Conservation (phyloP, 352 stramenopile species). For the Phytophthora multivora region DNA sequence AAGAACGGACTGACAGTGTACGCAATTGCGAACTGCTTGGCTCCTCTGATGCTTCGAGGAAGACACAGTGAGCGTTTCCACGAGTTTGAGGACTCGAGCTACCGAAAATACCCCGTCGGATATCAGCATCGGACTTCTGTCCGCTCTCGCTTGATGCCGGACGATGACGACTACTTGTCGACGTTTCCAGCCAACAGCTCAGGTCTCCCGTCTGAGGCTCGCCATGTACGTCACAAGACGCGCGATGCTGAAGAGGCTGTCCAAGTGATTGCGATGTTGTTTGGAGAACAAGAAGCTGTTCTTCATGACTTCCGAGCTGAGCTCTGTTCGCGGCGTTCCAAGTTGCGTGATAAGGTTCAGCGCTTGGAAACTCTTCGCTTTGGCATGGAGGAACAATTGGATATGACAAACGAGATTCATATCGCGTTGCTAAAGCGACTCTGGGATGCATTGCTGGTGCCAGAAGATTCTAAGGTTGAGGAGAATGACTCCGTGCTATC, state of each 20-base stretch:
- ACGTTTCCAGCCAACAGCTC: conserved; percentile 42
- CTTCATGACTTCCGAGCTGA: conserved; percentile 69
- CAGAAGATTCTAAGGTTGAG: conserved; percentile 31
- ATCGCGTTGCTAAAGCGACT: conserved; percentile 69
- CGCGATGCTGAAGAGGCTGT: conserved; percentile 72
- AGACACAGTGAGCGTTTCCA: conserved; percentile 61
- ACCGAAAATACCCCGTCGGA: conserved; percentile 76
- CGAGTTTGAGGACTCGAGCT: conserved; percentile 66
- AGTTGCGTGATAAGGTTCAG: conserved; percentile 70
- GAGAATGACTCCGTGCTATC: conserved; percentile 21
- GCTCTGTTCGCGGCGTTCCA: conserved; percentile 43
- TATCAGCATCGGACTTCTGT: conserved; percentile 59
- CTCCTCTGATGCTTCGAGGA: conserved; percentile 66
- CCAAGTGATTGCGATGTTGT: conserved; percentile 66
- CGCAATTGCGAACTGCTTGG: conserved; percentile 63
- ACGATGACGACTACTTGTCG: conserved; percentile 46
- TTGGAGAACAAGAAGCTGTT: conserved; percentile 60
- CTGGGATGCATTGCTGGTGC: conserved; percentile 60
- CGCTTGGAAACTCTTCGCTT: conserved; percentile 70
- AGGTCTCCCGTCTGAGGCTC: conserved; percentile 39
- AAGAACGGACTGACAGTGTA: conserved; percentile 79
- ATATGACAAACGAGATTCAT: conserved; percentile 55
- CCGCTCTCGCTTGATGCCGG: conserved; percentile 55
- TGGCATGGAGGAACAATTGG: conserved; percentile 73
- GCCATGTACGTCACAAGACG: conserved; percentile 54